Evolutionary conservation across 345 rosid genomes (phyloP).

Genomic region (Ceriops zippeliana): DNA sequence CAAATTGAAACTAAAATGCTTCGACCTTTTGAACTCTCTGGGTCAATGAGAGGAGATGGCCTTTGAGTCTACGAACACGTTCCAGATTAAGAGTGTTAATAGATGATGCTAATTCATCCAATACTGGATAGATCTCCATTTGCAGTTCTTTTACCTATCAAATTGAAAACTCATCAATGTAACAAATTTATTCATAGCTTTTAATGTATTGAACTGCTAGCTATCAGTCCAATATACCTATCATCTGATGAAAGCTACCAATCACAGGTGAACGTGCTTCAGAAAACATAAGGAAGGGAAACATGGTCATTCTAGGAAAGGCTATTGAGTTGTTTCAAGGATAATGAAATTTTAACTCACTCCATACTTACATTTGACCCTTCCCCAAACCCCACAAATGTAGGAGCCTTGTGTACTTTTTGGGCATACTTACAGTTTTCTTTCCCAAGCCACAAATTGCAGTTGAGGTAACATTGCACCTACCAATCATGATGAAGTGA

Average conservation of each 20-base stretch:
- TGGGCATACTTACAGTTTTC: too few species aligned
- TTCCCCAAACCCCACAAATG: too few species aligned
- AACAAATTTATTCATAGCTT: conserved; percentile 1
- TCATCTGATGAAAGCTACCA: not conserved
- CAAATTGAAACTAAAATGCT: conserved; percentile 2
- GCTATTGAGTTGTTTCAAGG: not conserved
- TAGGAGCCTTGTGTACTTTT: too few species aligned
- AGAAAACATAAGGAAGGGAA: not conserved
- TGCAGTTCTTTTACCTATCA: conserved; percentile 80
- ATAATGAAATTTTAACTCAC: too few species aligned
- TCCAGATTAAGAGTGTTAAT: conserved; percentile 85
- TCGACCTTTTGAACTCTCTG: conserved; percentile 94
- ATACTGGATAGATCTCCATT: conserved; percentile 78
- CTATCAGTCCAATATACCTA: not conserved
- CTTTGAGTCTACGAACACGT: conserved; percentile 84
- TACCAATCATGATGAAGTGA: too few species aligned
- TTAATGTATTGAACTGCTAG: not conserved
- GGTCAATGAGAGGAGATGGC: conserved; percentile 81
- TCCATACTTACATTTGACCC: too few species aligned
- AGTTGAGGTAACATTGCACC: too few species aligned
- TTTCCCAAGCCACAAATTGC: too few species aligned
- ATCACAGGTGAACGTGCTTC: not conserved
- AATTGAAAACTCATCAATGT: conserved; percentile 9
- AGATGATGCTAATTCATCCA: conserved; percentile 83
- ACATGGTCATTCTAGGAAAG: not conserved